These are phyloP conservation scores for Phaseolus lunatus DNA, from an alignment of 306 rosid species.

Conservation along the genomic window DNA sequence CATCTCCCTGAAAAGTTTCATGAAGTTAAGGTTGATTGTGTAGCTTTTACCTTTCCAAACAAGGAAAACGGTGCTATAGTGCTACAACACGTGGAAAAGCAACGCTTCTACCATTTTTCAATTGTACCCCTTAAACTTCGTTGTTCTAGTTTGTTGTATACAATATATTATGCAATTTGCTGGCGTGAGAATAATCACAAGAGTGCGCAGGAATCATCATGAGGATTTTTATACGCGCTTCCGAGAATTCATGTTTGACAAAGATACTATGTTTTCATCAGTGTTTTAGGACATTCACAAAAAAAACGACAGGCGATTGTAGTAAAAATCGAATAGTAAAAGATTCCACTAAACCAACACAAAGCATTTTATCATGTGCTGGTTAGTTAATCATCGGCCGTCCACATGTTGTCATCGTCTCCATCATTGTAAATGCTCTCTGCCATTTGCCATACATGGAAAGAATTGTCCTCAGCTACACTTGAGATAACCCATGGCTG, in stretches of 20 bases:
- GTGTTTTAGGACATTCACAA: constrained; percentile 19
- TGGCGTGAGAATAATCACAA: too few relatives aligned
- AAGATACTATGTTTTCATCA: background rate
- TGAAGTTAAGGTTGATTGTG: too few relatives aligned
- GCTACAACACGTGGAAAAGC: too few relatives aligned
- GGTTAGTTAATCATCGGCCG: constrained; percentile 28
- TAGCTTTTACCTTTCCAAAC: too few relatives aligned
- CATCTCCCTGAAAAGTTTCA: too few relatives aligned
- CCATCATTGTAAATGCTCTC: constrained; percentile 67
- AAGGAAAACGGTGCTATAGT: too few relatives aligned
- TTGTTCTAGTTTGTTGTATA: background rate
- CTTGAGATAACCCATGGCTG: constrained; percentile 89
- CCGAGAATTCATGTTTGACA: background rate
- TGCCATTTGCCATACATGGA: constrained; percentile 93
- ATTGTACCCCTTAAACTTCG: too few relatives aligned
- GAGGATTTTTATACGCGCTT: background rate
- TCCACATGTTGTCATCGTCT: constrained; percentile 49
- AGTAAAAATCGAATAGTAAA: background rate
- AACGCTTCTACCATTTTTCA: too few relatives aligned
- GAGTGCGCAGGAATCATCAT: too few relatives aligned
- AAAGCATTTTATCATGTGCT: constrained; percentile 24
- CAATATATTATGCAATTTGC: too few relatives aligned
- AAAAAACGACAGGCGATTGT: background rate
- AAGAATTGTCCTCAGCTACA: constrained; percentile 87
- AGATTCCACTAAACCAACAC: constrained; percentile 17